phyloP scores from a whole-genome alignment of 139 green algal species.

The Auxenochlorella pyrenoidosa region DNA sequence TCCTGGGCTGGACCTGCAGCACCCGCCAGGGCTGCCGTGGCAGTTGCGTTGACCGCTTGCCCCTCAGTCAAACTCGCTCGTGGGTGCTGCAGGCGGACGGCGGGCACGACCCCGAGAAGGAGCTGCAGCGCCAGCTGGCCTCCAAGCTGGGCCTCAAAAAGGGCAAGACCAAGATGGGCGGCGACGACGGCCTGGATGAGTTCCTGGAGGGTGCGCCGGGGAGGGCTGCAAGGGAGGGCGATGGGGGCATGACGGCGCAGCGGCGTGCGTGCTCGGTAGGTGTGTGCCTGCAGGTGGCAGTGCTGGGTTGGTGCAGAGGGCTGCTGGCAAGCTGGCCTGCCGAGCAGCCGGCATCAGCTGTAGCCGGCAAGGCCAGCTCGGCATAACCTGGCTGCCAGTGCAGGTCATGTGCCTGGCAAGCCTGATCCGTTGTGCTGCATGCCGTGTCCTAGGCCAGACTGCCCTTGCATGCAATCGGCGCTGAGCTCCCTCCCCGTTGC shows the following conservation, averaged over 20 bases:
- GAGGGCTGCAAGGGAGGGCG: neutral
- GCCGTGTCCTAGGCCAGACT: too few relatives aligned
- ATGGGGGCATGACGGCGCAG: too few relatives aligned
- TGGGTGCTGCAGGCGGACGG: neutral
- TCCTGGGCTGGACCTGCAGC: neutral
- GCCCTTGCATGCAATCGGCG: too few relatives aligned
- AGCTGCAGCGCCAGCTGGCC: constrained; percentile 55
- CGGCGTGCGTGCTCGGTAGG: too few relatives aligned
- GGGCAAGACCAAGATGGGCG: constrained; percentile 44
- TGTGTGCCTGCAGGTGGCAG: too few relatives aligned
- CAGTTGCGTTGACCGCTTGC: neutral
- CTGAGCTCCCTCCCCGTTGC: too few relatives aligned
- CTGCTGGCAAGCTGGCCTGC: neutral
- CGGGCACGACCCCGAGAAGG: constrained; percentile 40
- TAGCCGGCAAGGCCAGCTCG: too few relatives aligned
- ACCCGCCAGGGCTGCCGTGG: neutral
- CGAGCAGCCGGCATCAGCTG: too few relatives aligned
- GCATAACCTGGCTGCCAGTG: too few relatives aligned
- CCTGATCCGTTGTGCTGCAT: too few relatives aligned
- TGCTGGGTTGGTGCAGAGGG: neutral
- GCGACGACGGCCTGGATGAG: constrained; percentile 58
- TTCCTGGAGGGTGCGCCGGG: constrained; percentile 40
- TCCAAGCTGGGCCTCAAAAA: constrained; percentile 60
- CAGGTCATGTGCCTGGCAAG: too few relatives aligned
- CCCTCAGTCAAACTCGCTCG: neutral